Evolutionary conservation across 805 yeast species (phyloP).

Genomic region (Wickerhamiella hasegawae): DNA sequence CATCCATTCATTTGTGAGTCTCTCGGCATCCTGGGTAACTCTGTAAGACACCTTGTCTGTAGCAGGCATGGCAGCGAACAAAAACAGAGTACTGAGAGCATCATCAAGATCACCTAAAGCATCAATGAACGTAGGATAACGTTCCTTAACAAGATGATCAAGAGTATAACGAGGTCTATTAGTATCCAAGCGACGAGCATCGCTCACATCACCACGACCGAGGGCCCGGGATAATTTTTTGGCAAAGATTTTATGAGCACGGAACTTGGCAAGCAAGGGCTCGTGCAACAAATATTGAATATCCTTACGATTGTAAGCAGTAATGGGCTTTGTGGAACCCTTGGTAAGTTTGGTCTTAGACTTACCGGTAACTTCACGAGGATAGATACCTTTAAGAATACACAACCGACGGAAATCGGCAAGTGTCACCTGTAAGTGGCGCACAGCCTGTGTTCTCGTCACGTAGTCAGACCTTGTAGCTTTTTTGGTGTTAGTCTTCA

Average conservation of each 20-base stretch:
- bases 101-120: slow-evolving; percentile 89
- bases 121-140: slow-evolving; percentile 87
- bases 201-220: slow-evolving; percentile 80
- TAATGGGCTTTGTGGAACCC: slow-evolving; percentile 92
- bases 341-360: slow-evolving; percentile 93
- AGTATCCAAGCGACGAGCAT: slow-evolving; percentile 72
- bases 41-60: slow-evolving; percentile 65
- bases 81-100: slow-evolving; percentile 84
- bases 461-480: slow-evolving; percentile 32
- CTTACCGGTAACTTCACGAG: slow-evolving; percentile 68
- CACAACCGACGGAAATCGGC: slow-evolving; percentile 92
- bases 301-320: slow-evolving; percentile 87
- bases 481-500: slow-evolving; percentile 11
- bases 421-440: slow-evolving; percentile 76
- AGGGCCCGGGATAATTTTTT: slow-evolving; percentile 78
- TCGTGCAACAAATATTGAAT: slow-evolving; percentile 91
- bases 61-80: slow-evolving; percentile 91
- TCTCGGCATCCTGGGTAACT: slow-evolving; percentile 77
- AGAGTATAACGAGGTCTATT: slow-evolving; percentile 72
- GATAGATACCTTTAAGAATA: slow-evolving; percentile 95
- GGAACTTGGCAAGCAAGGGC: slow-evolving; percentile 75
- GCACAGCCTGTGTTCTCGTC: slow-evolving; percentile 88
- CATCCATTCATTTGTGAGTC: slow-evolving; percentile 84
- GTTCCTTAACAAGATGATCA: slow-evolving; percentile 82
- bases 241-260: slow-evolving; percentile 91